Conservation (phyloP, 306 rosid species). For the Hippophae tibetana region DNA sequence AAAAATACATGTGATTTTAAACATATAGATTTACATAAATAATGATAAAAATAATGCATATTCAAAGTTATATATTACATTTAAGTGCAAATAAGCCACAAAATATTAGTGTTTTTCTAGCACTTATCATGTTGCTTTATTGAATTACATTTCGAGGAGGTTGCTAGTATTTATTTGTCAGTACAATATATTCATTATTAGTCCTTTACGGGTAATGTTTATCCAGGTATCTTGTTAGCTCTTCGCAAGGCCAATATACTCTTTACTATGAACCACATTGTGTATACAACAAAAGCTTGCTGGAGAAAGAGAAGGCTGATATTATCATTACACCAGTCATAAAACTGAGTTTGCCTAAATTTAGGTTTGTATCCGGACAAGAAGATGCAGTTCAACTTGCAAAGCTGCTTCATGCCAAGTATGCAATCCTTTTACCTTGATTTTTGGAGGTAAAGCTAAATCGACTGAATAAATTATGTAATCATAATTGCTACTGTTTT, state of each 20-base stretch:
- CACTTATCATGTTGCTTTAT: no score
- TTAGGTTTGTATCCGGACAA: conserved; percentile 87
- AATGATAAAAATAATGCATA: no score
- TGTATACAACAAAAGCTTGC: conserved; percentile 44
- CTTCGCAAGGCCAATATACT: conserved; percentile 52
- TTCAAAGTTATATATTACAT: no score
- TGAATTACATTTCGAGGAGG: no score
- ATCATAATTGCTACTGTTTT: conserved; percentile 1
- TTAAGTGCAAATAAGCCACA: no score
- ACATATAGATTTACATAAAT: no score
- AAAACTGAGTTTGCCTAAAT: conserved; percentile 74
- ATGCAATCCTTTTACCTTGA: conserved; percentile 3
- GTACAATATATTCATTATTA: not conserved
- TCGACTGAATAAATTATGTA: not conserved
- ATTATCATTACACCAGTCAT: conserved; percentile 84
- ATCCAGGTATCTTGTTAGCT: conserved; percentile 57
- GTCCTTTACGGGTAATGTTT: conserved; percentile 13
- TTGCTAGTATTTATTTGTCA: no score
- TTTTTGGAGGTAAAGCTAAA: not conserved
- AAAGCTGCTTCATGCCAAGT: conserved; percentile 77
- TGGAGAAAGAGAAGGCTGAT: conserved; percentile 71
- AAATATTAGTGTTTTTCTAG: no score
- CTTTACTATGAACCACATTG: conserved; percentile 96
- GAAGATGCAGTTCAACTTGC: conserved; percentile 92
- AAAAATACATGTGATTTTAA: no score